Evolutionary conservation across 495 filamentous ascomycete genomes (phyloP).

Genomic region (Penicillium desertorum): DNA sequence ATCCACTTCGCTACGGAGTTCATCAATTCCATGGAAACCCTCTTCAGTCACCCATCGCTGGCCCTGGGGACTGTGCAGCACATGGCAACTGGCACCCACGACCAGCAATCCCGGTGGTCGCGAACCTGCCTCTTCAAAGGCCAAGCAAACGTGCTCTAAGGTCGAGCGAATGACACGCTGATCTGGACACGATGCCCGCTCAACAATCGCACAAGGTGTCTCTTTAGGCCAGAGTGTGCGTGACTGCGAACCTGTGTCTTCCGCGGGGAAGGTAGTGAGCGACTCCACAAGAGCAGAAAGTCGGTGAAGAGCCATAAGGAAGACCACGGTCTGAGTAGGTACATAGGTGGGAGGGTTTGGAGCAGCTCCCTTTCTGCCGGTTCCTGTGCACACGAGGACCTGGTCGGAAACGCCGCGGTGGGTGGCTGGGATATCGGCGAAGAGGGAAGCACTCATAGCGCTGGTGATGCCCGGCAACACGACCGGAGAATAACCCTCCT

Average conservation of each 20-base stretch:
- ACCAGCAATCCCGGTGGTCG: conserved; percentile 88
- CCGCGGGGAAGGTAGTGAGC: conserved; percentile 45
- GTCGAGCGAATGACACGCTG: conserved; percentile 90
- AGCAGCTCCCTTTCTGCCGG: conserved; percentile 84
- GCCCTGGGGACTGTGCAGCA: conserved; percentile 55
- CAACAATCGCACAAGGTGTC: conserved; percentile 88
- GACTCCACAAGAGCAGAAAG: conserved; percentile 67
- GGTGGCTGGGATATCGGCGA: conserved; percentile 83
- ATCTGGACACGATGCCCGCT: conserved; percentile 91
- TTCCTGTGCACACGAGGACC: conserved; percentile 91
- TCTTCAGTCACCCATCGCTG: conserved; percentile 86
- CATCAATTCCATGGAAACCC: conserved; percentile 69
- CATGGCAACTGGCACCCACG: conserved; percentile 81
- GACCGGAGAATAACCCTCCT: conserved; percentile 63
- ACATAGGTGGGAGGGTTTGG: conserved; percentile 79
- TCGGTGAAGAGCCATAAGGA: conserved; percentile 92
- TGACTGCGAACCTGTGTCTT: conserved; percentile 20
- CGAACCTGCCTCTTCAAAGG: conserved; percentile 86
- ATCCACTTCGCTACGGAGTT: conserved; percentile 32
- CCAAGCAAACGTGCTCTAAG: conserved; percentile 70
- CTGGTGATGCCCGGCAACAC: conserved; percentile 91
- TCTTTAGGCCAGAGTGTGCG: conserved; percentile 47
- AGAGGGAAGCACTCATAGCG: conserved; percentile 81
- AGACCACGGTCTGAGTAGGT: conserved; percentile 78
- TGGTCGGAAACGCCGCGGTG: conserved; percentile 90